These are phyloP conservation scores for Xylaria sp. DNA, from an alignment of 2,329 filamentous ascomycete genomes.

Conservation along the genomic window DNA sequence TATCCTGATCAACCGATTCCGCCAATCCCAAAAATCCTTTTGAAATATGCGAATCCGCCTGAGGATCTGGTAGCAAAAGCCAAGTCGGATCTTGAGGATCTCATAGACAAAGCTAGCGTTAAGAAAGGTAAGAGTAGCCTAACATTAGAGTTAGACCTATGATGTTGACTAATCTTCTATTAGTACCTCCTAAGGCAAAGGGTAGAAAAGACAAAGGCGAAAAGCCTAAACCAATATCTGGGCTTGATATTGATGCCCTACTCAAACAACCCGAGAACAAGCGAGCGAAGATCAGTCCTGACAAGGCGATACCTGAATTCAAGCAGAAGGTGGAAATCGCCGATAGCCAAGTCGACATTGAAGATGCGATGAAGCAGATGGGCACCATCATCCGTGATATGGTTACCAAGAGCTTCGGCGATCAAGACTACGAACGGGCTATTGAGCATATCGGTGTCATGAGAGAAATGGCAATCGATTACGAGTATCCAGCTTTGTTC, in stretches of 20 bases:
- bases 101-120: conserved; percentile 78
- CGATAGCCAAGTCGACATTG: conserved; percentile 69
- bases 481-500: conserved; percentile 81
- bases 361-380: conserved; percentile 80
- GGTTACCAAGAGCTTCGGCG: conserved; percentile 78
- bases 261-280: conserved; percentile 58
- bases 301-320: conserved; percentile 91
- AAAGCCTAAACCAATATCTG: conserved; percentile 83
- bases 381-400: conserved; percentile 74
- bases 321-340: conserved; percentile 77
- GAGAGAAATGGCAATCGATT: conserved; percentile 78
- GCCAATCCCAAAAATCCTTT: conserved; percentile 71
- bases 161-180: conserved; percentile 43
- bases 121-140: conserved; percentile 73
- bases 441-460: conserved; percentile 81
- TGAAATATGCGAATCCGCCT: conserved; percentile 79
- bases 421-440: conserved; percentile 77
- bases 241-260: conserved; percentile 85
- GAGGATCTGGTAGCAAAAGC: conserved; percentile 71
- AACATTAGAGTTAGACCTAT: conserved; percentile 20
- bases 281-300: conserved; percentile 58
- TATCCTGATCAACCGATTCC: conserved; percentile 74
- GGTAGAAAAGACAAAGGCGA: conserved; percentile 73
- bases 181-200: conserved; percentile 82
- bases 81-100: conserved; percentile 66